Evolutionary conservation across 805 yeast genomes (phyloP).

Genomic region (Candida maesae): DNA sequence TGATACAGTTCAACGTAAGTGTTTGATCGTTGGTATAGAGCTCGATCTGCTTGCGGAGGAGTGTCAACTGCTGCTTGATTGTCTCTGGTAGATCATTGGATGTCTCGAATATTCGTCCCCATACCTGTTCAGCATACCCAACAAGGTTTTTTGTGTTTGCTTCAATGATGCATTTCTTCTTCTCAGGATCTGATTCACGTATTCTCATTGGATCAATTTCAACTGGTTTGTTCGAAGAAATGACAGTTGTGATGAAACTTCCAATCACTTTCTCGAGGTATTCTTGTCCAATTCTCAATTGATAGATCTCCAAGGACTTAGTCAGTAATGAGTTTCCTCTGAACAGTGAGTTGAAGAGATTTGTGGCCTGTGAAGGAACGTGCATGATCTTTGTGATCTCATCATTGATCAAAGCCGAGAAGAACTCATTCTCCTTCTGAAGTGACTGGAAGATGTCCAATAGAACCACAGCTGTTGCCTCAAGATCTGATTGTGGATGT

Average conservation of each 20-base stretch:
- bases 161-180: conserved; percentile 38
- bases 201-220: conserved; percentile 79
- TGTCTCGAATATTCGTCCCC: conserved; percentile 63
- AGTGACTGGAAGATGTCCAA: conserved; percentile 73
- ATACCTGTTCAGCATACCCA: conserved; percentile 51
- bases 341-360: conserved; percentile 61
- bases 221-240: conserved; percentile 44
- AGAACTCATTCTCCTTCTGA: conserved; percentile 68
- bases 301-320: conserved; percentile 73
- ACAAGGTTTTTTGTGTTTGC: conserved; percentile 47
- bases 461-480: conserved; percentile 53
- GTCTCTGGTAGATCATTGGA: conserved; percentile 71
- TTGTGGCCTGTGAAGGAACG: conserved; percentile 22
- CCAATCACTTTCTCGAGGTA: conserved; percentile 73
- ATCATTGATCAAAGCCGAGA: conserved; percentile 59
- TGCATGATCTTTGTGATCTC: conserved; percentile 42
- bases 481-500: conserved; percentile 40
- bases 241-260: conserved; percentile 53
- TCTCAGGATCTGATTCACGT: conserved; percentile 32
- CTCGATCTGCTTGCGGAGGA: conserved; percentile 62
- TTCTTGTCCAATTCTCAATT: conserved; percentile 73
- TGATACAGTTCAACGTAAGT: conserved; percentile 63
- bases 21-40: conserved; percentile 47
- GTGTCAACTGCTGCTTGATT: conserved; percentile 59
- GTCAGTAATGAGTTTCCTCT: conserved; percentile 84